These are phyloP conservation scores for Neolentinus lepideus DNA, from an alignment of 1,284 basidiomycete species.

Conservation along the genomic window DNA sequence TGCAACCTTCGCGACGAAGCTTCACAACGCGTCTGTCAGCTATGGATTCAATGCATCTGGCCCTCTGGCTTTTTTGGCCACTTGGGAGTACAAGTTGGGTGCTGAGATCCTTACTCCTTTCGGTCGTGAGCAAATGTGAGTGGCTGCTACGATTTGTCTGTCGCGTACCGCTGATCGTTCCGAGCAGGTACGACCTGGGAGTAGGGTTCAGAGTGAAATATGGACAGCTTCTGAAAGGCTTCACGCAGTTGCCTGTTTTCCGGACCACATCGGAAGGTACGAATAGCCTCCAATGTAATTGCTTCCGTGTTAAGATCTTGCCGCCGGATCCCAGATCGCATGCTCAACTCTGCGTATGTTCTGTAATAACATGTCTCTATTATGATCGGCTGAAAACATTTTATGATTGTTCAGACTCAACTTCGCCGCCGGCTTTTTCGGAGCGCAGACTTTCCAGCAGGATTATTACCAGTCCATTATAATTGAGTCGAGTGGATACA, in stretches of 20 bases:
- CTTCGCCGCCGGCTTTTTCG: slow-evolving; percentile 85
- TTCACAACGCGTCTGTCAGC: slow-evolving; percentile 26
- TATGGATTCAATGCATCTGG: slow-evolving; percentile 35
- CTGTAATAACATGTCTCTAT: not conserved
- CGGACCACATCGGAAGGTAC: slow-evolving; percentile 77
- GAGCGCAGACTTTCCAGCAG: slow-evolving; percentile 62
- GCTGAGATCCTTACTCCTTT: slow-evolving; percentile 53
- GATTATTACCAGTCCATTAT: slow-evolving; percentile 80
- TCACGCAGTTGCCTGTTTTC: slow-evolving; percentile 78
- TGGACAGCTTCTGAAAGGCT: slow-evolving; percentile 74
- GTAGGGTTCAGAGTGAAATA: slow-evolving; percentile 73
- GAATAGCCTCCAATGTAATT: slow-evolving; percentile 17
- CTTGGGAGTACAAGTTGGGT: slow-evolving; percentile 48
- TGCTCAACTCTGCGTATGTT: slow-evolving; percentile 66
- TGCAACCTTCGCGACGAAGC: slow-evolving; percentile 31
- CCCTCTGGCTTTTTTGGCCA: slow-evolving; percentile 43
- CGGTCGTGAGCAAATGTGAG: slow-evolving; percentile 40
- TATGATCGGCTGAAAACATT: not conserved
- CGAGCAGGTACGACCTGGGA: slow-evolving; percentile 44
- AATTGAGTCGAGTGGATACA: slow-evolving; percentile 67
- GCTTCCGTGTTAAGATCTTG: slow-evolving; percentile 5
- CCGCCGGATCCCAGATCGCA: slow-evolving; percentile 49
- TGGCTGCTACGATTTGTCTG: slow-evolving; percentile 23
- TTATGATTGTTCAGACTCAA: slow-evolving; percentile 34
- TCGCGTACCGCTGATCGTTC: not conserved